phyloP scores from a whole-genome alignment of 169 alveolate genomes.

The Plasmodium reichenowi region DNA sequence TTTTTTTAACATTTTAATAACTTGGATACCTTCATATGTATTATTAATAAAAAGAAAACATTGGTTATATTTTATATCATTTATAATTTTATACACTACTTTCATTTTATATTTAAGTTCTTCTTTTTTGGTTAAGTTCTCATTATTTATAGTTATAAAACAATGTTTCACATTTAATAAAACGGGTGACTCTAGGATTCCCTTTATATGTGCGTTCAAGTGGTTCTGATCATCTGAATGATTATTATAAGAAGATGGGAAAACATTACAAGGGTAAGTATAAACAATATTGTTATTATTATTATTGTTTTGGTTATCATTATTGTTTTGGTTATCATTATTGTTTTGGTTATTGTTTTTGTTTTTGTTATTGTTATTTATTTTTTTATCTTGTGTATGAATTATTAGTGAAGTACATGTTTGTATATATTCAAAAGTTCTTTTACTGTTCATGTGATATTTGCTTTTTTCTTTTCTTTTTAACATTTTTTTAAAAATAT shows the following conservation, averaged over 20 bases:
- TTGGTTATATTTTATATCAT: conserved; percentile 30
- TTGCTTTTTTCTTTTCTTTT: conserved; percentile 29
- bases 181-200: conserved; percentile 24
- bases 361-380: no score
- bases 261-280: no score
- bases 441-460: conserved; percentile 1
- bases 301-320: neutral
- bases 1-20: conserved; percentile 68
- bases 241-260: no score
- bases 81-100: conserved; percentile 36
- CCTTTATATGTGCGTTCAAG: neutral
- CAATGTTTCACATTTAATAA: conserved; percentile 34
- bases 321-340: neutral
- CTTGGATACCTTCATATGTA: conserved; percentile 64
- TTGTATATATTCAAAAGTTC: conserved; percentile 37
- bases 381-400: conserved; percentile 1
- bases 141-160: conserved; percentile 50
- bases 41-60: conserved; percentile 59
- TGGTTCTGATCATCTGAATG: neutral
- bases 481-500: conserved; percentile 15
- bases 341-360: neutral
- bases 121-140: conserved; percentile 36
- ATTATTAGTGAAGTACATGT: conserved; percentile 47
- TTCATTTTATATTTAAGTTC: conserved; percentile 59
- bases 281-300: no score